Percentiles rank a stretch among this genome's conserved stretches.
phyloP scores from a whole-genome alignment of 192 early-diverging fungal species.

The Rhizophagus sp. region DNA sequence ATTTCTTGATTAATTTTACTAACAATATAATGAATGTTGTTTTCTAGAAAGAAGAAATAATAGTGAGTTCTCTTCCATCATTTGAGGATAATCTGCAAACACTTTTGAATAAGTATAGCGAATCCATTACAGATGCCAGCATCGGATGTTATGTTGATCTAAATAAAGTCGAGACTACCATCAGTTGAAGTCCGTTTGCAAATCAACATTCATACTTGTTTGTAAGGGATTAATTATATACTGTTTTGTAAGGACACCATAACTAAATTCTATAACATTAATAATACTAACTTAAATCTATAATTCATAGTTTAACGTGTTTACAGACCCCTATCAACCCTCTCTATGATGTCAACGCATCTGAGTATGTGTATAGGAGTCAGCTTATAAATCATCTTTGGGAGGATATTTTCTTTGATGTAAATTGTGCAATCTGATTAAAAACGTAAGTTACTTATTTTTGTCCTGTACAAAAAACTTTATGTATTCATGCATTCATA shows the following conservation, averaged over 20 bases:
- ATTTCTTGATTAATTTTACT: too few relatives aligned
- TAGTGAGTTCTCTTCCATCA: too few relatives aligned
- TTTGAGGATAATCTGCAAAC: too few relatives aligned
- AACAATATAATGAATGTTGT: too few relatives aligned
- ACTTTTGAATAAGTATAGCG: too few relatives aligned
- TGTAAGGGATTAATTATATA: constrained; percentile 27
- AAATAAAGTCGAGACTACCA: too few relatives aligned
- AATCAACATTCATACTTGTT: constrained; percentile 25
- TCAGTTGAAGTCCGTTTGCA: constrained; percentile 29
- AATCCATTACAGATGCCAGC: too few relatives aligned
- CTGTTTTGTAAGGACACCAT: constrained; percentile 28
- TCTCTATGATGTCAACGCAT: constrained; percentile 17
- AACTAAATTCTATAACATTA: too few relatives aligned
- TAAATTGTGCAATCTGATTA: constrained; percentile 7
- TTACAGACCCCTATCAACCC: constrained; percentile 28
- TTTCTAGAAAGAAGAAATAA: too few relatives aligned
- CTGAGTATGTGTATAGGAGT: constrained; percentile 31
- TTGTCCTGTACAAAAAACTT: constrained; percentile 12
- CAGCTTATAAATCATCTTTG: constrained; percentile 28
- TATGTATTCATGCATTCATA: constrained; percentile 28
- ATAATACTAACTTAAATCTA: constrained; percentile 23
- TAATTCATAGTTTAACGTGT: constrained; percentile 23
- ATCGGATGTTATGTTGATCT: too few relatives aligned
- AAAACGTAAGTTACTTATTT: constrained; percentile 18
- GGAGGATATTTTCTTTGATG: constrained; percentile 25